These are phyloP conservation scores for Botrytis paeoniae DNA, from an alignment of 2,329 filamentous ascomycete species.

Conservation along the genomic window DNA sequence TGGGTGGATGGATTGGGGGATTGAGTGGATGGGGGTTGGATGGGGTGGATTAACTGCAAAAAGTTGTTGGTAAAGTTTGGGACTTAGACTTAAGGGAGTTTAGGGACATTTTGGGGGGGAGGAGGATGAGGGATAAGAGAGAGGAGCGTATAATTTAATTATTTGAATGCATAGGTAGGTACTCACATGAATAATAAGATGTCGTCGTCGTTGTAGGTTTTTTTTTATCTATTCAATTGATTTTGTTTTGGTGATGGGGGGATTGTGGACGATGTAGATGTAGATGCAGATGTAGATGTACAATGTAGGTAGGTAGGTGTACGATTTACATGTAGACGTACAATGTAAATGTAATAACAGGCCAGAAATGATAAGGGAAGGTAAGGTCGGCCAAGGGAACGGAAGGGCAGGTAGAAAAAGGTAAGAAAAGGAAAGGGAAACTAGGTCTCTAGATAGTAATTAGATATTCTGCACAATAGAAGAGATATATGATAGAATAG, in stretches of 20 bases:
- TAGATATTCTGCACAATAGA: neutral
- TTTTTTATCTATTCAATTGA: no score
- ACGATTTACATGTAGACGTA: neutral
- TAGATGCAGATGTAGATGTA: neutral
- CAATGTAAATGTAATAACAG: neutral
- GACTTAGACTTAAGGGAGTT: neutral
- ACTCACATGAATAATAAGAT: neutral
- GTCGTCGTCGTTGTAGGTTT: neutral
- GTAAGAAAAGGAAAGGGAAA: neutral
- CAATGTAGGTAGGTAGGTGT: no score
- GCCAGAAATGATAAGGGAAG: neutral
- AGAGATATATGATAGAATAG: neutral
- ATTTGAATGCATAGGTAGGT: neutral
- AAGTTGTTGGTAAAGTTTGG: constrained; percentile 2
- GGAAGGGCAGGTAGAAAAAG: neutral
- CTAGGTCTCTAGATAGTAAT: neutral
- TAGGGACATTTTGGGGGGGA: neutral
- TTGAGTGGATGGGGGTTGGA: neutral
- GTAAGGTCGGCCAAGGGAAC: neutral
- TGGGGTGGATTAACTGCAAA: neutral
- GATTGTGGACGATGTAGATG: no score
- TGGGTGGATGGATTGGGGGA: neutral
- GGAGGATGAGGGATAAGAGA: neutral
- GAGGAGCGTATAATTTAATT: neutral
- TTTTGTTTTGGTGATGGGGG: no score